Evolutionary conservation across 1,139 yeast species (phyloP), one percentile per base, ranked within the genome.

Genomic region (Magnusiomyces magnusii): DNA sequence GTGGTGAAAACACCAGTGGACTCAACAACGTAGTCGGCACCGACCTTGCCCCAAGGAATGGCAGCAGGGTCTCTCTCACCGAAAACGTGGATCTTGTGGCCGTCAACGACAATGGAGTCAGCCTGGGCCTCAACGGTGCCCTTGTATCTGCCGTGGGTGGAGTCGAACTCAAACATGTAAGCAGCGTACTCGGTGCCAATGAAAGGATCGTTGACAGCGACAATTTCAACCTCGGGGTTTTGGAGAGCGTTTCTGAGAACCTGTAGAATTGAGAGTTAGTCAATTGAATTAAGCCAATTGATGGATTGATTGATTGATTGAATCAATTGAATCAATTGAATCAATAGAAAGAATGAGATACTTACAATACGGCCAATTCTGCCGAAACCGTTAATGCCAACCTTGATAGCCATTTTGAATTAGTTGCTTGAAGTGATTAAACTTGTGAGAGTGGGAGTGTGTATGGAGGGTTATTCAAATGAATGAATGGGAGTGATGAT

Each of bases 371-470:
- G 89, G 68, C 95, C 95, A 70, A 86, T 86, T 78, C 95, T 85
- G 70, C 95, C 95, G 85, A 86, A 86, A 73, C 93, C 93, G 85
- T 86, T 86, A 76, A 86, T 87, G 80, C 93, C 93, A 75, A 86
- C 79, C 64, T 75, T 73, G 66, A 71, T 69, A 67, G 69, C 75
- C 76, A 74, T 76, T 69, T 54, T 60, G 58, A 55, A 47, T 34
- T 10, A 15, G 21, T 34, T 31, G 28, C 19, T n/a, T 51, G 47
- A 31, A 13, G 9, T 17, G 19, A n/a, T 39, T 23, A 17, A 39
- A 39, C 23, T 1, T 7, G 36, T 27, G 13, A 21, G 47, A 25
- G 31, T 36, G 19, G 15, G 24, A n/a, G n/a, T n/a, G 47, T 2
- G 34, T 39, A 3, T 17, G 7, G 7, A n/a, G 7, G 36, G 7